A percentile compares a stretch with the other conserved stretches of the same genome.
Conservation (phyloP, 768 basidiomycete species). For the Tricholoma sp. region DNA sequence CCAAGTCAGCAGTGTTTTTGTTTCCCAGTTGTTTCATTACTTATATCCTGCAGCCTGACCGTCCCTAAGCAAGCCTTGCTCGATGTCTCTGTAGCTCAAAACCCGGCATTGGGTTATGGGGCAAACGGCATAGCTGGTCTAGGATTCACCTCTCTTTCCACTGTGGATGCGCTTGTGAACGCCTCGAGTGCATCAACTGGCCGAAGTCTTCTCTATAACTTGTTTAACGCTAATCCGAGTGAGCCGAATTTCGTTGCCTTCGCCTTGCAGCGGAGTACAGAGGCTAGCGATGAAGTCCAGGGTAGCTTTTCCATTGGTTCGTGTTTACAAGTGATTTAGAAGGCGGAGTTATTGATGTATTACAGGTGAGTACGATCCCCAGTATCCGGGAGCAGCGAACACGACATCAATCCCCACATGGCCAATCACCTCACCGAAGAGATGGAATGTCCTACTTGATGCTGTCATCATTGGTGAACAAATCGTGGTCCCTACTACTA, state of each 20-base stretch:
- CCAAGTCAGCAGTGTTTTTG: constrained; percentile 44
- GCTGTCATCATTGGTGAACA: constrained; percentile 57
- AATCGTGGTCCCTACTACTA: constrained; percentile 47
- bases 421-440: constrained; percentile 55
- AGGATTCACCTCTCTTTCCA: constrained; percentile 75
- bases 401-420: constrained; percentile 65
- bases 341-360: constrained; percentile 3
- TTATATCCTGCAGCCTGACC: constrained; percentile 39
- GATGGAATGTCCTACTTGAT: constrained; percentile 79
- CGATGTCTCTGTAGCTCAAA: constrained; percentile 56
- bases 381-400: constrained; percentile 55
- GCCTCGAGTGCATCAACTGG: constrained; percentile 54
- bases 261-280: constrained; percentile 56
- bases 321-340: constrained; percentile 9
- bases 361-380: constrained; percentile 62
- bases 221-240: constrained; percentile 61
- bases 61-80: constrained; percentile 69
- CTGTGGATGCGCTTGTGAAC: constrained; percentile 59
- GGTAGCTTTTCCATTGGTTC: constrained; percentile 72
- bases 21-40: constrained; percentile 1
- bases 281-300: constrained; percentile 47
- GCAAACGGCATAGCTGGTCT: constrained; percentile 71
- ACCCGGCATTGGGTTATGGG: constrained; percentile 70
- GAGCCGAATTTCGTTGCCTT: constrained; percentile 83
- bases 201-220: constrained; percentile 68